Percentiles rank a stretch among this genome's conserved stretches.
Conservation (phyloP, 495 filamentous ascomycete species). For the Neurospora tetraspora region DNA sequence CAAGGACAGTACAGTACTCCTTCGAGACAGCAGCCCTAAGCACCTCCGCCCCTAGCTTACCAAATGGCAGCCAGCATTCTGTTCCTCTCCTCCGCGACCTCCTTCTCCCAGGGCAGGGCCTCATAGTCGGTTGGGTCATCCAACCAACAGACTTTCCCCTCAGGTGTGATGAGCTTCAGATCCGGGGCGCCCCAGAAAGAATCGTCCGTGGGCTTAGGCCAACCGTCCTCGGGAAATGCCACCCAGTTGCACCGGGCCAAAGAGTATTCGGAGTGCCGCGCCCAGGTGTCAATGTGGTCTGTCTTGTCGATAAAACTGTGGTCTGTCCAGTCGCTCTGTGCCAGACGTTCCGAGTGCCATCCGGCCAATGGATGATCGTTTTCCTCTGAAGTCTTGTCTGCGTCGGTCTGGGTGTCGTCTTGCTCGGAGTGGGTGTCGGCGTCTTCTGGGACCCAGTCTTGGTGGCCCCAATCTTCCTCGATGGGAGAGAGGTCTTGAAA, state of each 20-base stretch:
- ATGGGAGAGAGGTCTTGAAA: neutral
- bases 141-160: neutral
- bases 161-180: neutral
- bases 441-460: neutral
- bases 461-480: neutral
- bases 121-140: neutral
- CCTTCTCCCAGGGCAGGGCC: neutral
- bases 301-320: neutral
- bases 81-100: neutral
- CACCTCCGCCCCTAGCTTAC: no score
- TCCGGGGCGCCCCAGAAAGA: neutral
- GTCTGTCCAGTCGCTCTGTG: neutral
- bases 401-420: neutral
- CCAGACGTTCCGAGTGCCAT: neutral
- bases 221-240: neutral
- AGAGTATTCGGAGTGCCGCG: neutral
- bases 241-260: neutral
- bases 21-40: no score
- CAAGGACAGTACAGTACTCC: no score
- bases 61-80: neutral
- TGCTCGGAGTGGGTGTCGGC: no score
- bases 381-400: rapidly evolving
- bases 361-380: neutral
- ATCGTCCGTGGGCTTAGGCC: neutral
- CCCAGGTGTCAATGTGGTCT: neutral